Evolutionary conservation across 148 eudicot genomes (phyloP).

Genomic region (Silene uniflora): DNA sequence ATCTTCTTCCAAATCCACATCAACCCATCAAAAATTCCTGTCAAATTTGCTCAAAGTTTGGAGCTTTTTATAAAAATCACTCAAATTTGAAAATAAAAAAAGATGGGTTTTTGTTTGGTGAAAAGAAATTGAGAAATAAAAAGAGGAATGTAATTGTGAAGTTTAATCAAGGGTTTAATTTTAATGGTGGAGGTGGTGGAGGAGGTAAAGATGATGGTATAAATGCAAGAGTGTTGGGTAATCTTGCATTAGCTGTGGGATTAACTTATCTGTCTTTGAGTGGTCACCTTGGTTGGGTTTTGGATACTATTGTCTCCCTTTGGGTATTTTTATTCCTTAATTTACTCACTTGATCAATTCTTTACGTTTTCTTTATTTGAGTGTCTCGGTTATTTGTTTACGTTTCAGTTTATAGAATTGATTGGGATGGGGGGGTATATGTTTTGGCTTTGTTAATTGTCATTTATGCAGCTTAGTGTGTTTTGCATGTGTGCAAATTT

Average conservation of each 20-base stretch:
- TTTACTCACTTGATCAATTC: background rate
- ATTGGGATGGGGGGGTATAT: too few relatives aligned
- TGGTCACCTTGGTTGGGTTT: constrained; percentile 91
- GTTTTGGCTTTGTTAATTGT: background rate
- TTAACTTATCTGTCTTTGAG: constrained; percentile 79
- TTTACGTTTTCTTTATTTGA: background rate
- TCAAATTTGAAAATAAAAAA: constrained; percentile 21
- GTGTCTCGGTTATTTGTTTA: background rate
- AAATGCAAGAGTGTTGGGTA: constrained; percentile 55
- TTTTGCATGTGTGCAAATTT: background rate
- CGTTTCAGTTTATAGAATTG: too few relatives aligned
- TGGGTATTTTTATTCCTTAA: constrained; percentile 50
- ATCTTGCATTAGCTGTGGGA: constrained; percentile 73
- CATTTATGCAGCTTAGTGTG: background rate
- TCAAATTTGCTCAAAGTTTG: constrained; percentile 22
- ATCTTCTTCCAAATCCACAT: constrained; percentile 21
- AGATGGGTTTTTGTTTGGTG: constrained; percentile 41
- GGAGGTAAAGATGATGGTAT: constrained; percentile 31
- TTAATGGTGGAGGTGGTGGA: constrained; percentile 57
- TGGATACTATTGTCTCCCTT: constrained; percentile 82
- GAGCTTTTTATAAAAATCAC: constrained; percentile 23
- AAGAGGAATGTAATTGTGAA: constrained; percentile 56
- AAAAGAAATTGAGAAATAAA: constrained; percentile 24
- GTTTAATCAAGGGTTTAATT: constrained; percentile 47
- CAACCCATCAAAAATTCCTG: constrained; percentile 13